Base-by-base conservation (phyloP, 768 basidiomycete species). In the Kwoniella sp. region DNA sequence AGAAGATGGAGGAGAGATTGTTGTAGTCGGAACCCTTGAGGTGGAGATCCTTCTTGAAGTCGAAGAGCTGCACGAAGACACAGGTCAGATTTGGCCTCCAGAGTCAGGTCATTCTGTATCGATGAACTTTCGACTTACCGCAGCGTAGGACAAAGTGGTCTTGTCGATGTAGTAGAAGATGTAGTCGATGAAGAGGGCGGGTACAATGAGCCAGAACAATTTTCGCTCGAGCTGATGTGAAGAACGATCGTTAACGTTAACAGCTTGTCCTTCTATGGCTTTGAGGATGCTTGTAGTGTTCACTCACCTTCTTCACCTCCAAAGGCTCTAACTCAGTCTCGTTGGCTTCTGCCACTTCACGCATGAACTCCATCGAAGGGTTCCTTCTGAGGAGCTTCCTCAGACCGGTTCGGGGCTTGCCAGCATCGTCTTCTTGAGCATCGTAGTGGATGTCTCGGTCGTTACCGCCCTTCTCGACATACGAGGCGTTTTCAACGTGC, bases 1-100 rank as follows among this genome's bases (percentile, higher is more conserved):
- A 73, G 61, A 73, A 73, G 56, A 73, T 73, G 15, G 69, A 70
- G 10, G 63, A 65, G 0, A 81, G 68, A 61, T 74, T 76, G 19
- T 74, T 80, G 68, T 83, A 83, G 64, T 83, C 71, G 10, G 68
- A 71, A 24, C 77, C 76, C 5, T 58, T 64, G 0, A 83, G 76
- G 37, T 81, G 44, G 8, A 83, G 69, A 60, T 80, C 82, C 25
- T 69, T 68, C 61, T 78, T 78, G 68, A 81, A 76, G 24, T 71
- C 76, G 58, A 79, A 81, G 36, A 81, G 65, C 52, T 65, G 26
- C 15, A 10, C 9, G 21, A 53, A 13, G 13, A 13, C 33, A 33
- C n/a, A n/a, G n/a, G n/a, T n/a, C n/a, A n/a, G n/a, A n/a, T n/a
- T n/a, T n/a, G n/a, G n/a, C n/a, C n/a, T n/a, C n/a, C n/a, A n/a